These are phyloP conservation scores for Populus deltoides DNA, from an alignment of 345 rosid genomes.

Conservation along the genomic window DNA sequence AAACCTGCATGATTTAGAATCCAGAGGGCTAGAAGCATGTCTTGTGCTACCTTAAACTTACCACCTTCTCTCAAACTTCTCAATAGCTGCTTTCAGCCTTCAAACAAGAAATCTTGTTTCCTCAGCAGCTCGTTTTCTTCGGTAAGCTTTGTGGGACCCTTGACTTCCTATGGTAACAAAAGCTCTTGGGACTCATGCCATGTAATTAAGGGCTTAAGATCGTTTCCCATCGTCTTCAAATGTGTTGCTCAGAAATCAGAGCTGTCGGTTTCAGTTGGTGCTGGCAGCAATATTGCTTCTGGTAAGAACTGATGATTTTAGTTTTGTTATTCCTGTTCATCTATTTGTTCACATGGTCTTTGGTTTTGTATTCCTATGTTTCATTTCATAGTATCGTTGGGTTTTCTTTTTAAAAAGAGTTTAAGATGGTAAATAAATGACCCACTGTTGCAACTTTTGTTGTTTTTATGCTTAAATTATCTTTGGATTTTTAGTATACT, in stretches of 20 bases:
- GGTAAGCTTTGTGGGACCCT: constrained; percentile 13
- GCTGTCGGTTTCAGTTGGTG: constrained; percentile 20
- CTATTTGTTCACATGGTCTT: neutral
- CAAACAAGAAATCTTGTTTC: neutral
- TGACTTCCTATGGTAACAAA: constrained; percentile 7
- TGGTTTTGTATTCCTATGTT: neutral
- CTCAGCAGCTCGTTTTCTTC: neutral
- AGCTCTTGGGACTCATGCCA: constrained; percentile 7
- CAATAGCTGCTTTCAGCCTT: neutral
- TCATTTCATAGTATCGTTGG: no score
- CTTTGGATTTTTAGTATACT: no score
- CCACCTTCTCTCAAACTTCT: neutral
- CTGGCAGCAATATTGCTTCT: constrained; percentile 13
- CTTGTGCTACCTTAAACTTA: constrained; percentile 1
- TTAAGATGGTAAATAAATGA: no score
- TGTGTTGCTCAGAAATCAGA: constrained; percentile 31
- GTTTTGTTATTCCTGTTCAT: no score
- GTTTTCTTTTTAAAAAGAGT: neutral
- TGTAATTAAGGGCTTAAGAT: constrained; percentile 8
- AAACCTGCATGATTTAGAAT: neutral
- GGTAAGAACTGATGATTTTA: constrained; percentile 21
- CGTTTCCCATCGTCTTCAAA: constrained; percentile 13
- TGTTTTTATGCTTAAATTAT: no score
- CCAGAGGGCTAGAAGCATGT: neutral
- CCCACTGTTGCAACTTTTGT: no score